Evolutionary conservation across 2,329 filamentous ascomycete species (phyloP), one percentile per base, ranked within the genome.

Genomic region (Blumeria hordei): DNA sequence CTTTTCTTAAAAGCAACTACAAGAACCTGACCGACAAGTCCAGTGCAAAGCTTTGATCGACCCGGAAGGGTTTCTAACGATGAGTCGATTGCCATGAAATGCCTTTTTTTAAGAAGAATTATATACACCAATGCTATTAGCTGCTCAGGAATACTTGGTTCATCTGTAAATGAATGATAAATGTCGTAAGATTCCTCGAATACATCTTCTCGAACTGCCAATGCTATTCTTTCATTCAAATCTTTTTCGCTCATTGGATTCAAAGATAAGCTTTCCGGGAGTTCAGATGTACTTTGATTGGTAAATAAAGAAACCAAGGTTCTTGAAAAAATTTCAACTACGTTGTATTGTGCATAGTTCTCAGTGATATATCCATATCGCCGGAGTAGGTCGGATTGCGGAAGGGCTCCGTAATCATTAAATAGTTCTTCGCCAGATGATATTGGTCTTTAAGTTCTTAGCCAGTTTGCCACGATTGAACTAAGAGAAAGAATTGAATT

Each of bases 311-410:
- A 47, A 1, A 53, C 14, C 14, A 37, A 28, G 14, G 51, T 28
- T 52, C 36, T 35, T 35, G 37, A 12, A 21, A n/a, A 39, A 7
- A 85, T 65, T 62, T 85, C 81, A 3, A 76, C 75, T 2, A 85
- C 80, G 61, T 85, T 81, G 64, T 78, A 81, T 53, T 71, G 67
- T 6, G 75, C 68, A 62, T 85, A 83, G 59, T 78, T 78, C 36
- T 76, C 69, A 0, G 80, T 81, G 50, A 81, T 71, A 62, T 83
- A 84, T 14, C 81, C 81, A 62, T 85, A 84, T 47, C 81, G 70
- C 21, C 81, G 70, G 16, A 85, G 70, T 3, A 85, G 68, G 62
- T 85, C 81, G 2, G 78, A 76, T 41, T 78, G 72, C 6, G 81
- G 81, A 8, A 85, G 71, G 45, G 79, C 72, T 1, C 81, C 81